phyloP scores from a whole-genome alignment of 768 basidiomycete species.

The Trametes coccinea region DNA sequence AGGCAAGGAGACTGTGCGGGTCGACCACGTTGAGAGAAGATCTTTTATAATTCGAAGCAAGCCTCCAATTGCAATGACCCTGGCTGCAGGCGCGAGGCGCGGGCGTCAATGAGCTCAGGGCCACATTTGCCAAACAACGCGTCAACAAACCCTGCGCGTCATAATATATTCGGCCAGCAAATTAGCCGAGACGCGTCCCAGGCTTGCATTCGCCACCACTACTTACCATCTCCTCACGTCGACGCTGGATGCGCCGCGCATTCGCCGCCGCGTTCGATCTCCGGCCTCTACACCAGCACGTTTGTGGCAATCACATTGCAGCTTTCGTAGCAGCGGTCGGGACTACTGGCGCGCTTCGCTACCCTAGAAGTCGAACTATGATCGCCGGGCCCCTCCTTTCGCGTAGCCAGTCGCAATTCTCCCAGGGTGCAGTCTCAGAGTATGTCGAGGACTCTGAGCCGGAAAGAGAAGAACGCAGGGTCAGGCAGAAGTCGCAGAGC shows the following conservation, averaged over 20 bases:
- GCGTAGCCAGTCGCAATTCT: slow-evolving; percentile 5
- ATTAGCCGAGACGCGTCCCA: slow-evolving; percentile 18
- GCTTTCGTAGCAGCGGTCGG: not conserved
- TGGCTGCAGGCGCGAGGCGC: slow-evolving; percentile 5
- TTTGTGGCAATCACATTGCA: too few relatives aligned
- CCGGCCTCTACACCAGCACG: not conserved
- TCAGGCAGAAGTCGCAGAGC: slow-evolving; percentile 20
- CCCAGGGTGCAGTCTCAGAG: slow-evolving; percentile 32
- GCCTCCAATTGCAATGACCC: not conserved
- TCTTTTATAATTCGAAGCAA: not conserved
- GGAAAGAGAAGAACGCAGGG: slow-evolving; percentile 50
- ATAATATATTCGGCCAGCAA: not conserved
- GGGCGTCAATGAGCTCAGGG: slow-evolving; percentile 1
- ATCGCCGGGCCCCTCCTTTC: not conserved
- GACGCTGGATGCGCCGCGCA: slow-evolving; percentile 20
- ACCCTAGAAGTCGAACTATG: not conserved
- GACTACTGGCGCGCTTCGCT: not conserved
- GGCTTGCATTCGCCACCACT: not conserved
- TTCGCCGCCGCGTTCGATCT: not conserved
- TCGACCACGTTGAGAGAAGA: not conserved
- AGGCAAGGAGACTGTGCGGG: slow-evolving; percentile 11
- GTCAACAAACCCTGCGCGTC: slow-evolving; percentile 18
- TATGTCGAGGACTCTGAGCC: slow-evolving; percentile 73
- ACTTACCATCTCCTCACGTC: not conserved
- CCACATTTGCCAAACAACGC: slow-evolving; percentile 19